Evolutionary conservation across 2,329 filamentous ascomycete species (phyloP).

Genomic region (Cladosporium austrohemisphaericum): DNA sequence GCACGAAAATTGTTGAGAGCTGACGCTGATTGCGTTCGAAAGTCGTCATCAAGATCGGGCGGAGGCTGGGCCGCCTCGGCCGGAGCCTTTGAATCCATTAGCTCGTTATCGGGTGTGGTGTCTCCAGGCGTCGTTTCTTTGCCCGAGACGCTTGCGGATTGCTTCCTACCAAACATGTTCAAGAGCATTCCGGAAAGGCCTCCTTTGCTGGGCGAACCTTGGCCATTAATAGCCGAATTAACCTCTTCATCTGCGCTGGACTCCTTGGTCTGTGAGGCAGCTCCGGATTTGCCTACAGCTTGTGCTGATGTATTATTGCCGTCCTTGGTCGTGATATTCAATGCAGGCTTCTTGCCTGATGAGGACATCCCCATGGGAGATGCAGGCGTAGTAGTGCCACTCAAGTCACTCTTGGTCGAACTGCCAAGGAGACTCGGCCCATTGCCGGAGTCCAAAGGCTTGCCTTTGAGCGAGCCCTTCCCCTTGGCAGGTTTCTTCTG

Average conservation of each 20-base stretch:
- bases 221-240: background rate
- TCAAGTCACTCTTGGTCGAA: background rate
- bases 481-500: slow-evolving; percentile 15
- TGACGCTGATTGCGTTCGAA: no score
- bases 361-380: background rate
- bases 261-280: background rate
- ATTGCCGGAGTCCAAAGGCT: background rate
- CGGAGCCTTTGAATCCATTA: background rate
- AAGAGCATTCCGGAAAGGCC: background rate
- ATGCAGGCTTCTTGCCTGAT: background rate
- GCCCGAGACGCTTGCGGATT: slow-evolving; percentile 4
- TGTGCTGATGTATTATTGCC: background rate
- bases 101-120: background rate
- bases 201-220: slow-evolving; percentile 10
- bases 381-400: background rate
- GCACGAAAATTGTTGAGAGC: background rate
- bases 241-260: background rate
- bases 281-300: background rate
- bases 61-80: background rate
- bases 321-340: background rate
- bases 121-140: background rate
- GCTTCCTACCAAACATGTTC: background rate
- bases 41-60: background rate
- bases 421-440: background rate
- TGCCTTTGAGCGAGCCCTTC: slow-evolving; percentile 6